A percentile compares a stretch with the other conserved stretches of the same genome.
Conservation (phyloP, 1,284 basidiomycete genomes). For the Anthracocystis walkeri region DNA sequence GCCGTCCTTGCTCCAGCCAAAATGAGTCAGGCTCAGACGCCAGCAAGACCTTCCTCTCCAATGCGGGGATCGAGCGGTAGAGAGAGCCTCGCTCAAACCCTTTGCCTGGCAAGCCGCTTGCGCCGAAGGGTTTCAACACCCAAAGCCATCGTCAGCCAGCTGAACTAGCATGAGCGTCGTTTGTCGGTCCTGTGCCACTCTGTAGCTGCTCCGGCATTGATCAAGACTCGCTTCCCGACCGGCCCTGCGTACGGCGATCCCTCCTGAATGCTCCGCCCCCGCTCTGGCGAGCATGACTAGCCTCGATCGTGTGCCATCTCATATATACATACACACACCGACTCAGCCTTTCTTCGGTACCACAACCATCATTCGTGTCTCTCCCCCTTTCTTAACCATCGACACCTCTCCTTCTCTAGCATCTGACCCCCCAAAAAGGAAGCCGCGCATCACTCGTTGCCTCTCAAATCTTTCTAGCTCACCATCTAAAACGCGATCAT, state of each 20-base stretch:
- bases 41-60: background rate
- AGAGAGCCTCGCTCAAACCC: conserved; percentile 5
- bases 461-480: background rate
- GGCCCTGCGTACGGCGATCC: conserved; percentile 1
- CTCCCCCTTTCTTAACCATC: too few species aligned
- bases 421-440: background rate
- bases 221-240: conserved; percentile 10
- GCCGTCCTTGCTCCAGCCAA: conserved; percentile 7
- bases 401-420: background rate
- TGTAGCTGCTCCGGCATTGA: conserved; percentile 18
- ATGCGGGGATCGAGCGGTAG: conserved; percentile 47
- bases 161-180: background rate
- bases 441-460: background rate
- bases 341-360: background rate
- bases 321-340: conserved; percentile 8
- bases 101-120: conserved; percentile 28
- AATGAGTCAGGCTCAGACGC: conserved; percentile 4
- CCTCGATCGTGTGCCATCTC: conserved; percentile 2
- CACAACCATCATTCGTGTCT: background rate
- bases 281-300: background rate
- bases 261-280: conserved; percentile 7
- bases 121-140: conserved; percentile 41
- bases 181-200: conserved; percentile 15
- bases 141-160: background rate
- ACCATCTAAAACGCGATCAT: conserved; percentile 10